Evolutionary conservation across 495 filamentous ascomycete species (phyloP).

Genomic region (Darksidea phi): DNA sequence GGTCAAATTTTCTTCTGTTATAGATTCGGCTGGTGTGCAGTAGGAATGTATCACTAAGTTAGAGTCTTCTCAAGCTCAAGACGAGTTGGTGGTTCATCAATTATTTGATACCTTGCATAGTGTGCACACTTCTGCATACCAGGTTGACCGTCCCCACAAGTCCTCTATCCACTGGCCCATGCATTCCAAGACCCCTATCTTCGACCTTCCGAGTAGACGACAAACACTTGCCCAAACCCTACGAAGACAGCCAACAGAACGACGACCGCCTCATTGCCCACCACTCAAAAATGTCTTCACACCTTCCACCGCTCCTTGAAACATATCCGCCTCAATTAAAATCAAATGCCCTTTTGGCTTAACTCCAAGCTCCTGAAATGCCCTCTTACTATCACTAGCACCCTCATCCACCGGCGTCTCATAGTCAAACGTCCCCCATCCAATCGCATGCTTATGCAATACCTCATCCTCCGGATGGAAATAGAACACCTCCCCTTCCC

Average conservation of each 20-base stretch:
- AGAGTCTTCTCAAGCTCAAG: not conserved
- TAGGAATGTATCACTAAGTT: constrained; percentile 29
- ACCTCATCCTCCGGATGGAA: constrained; percentile 98
- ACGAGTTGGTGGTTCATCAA: not conserved
- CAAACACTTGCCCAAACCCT: no score
- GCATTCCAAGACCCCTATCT: no score
- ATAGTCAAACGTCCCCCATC: constrained; percentile 67
- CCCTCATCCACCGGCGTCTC: constrained; percentile 73
- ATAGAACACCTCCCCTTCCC: constrained; percentile 59
- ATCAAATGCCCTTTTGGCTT: constrained; percentile 64
- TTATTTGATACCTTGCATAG: no score
- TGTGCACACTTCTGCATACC: no score
- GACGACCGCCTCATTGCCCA: constrained; percentile 6
- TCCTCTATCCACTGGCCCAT: no score
- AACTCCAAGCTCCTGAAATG: constrained; percentile 91
- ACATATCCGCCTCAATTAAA: constrained; percentile 45
- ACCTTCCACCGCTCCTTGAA: constrained; percentile 52
- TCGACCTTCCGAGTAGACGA: no score
- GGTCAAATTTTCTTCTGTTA: not conserved
- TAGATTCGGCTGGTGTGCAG: constrained; percentile 19
- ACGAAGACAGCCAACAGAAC: no score
- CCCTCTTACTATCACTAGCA: constrained; percentile 82
- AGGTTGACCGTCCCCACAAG: no score
- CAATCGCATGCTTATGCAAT: constrained; percentile 68
- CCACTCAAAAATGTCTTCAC: constrained; percentile 22